Evolutionary conservation across 352 stramenopile genomes (phyloP).

Genomic region (Thraustochytrium sp.): DNA sequence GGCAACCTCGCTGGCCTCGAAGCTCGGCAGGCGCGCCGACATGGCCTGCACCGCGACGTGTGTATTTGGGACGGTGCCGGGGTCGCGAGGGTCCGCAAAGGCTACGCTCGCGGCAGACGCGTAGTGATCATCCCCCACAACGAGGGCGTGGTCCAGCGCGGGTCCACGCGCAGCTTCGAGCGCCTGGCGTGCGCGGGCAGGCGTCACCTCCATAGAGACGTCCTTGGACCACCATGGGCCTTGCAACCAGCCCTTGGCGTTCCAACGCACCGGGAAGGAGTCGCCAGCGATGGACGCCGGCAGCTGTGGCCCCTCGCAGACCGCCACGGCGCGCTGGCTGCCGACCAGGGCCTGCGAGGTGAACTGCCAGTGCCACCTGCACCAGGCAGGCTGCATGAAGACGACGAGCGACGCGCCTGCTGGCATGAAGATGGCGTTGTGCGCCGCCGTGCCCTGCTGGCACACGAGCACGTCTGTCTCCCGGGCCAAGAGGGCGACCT

Average conservation of each 20-base stretch:
- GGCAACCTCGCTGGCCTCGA: no score
- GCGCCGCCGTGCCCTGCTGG: slow-evolving; percentile 2
- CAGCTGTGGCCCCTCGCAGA: neutral
- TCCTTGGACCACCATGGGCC: slow-evolving; percentile 9
- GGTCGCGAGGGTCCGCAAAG: no score
- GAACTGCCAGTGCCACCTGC: neutral
- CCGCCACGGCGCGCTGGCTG: neutral
- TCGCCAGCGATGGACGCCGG: no score
- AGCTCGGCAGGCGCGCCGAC: no score
- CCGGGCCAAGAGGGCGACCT: neutral
- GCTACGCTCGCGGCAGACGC: no score
- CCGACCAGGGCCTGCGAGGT: neutral
- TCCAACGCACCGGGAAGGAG: neutral
- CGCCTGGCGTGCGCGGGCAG: neutral
- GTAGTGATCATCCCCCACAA: no score
- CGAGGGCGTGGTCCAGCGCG: no score
- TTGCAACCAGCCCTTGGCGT: neutral
- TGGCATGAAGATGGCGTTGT: slow-evolving; percentile 4
- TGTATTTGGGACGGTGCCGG: no score
- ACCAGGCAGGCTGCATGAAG: neutral
- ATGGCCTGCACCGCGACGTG: no score
- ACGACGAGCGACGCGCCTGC: neutral
- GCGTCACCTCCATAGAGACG: neutral
- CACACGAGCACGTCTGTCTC: neutral
- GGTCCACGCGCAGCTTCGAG: neutral